Evolutionary conservation across 2,329 filamentous ascomycete species (phyloP).

Genomic region (Talaromyces sp.): DNA sequence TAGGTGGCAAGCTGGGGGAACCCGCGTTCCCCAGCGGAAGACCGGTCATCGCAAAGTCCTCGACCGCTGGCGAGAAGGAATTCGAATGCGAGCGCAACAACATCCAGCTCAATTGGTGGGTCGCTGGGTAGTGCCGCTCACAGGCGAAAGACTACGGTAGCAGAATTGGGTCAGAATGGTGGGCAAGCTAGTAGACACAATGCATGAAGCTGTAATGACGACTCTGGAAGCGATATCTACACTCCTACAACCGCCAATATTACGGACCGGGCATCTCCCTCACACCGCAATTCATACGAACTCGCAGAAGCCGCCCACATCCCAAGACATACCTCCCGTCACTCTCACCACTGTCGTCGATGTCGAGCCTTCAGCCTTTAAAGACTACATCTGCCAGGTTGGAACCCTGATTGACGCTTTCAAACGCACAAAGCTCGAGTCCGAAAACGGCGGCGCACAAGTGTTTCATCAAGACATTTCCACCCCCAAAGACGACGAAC

Average conservation of each 20-base stretch:
- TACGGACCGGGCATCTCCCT: slow-evolving; percentile 78
- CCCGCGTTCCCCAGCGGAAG: no score
- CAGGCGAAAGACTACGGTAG: slow-evolving; percentile 42
- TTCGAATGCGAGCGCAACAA: background rate
- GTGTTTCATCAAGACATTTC: slow-evolving; percentile 35
- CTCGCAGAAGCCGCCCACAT: slow-evolving; percentile 75
- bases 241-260: slow-evolving; percentile 81
- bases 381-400: slow-evolving; percentile 78
- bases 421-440: slow-evolving; percentile 73
- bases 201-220: slow-evolving; percentile 18
- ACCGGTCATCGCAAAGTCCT: no score
- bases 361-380: slow-evolving; percentile 75
- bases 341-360: slow-evolving; percentile 82
- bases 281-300: slow-evolving; percentile 67
- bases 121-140: background rate
- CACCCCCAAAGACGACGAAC: slow-evolving; percentile 46
- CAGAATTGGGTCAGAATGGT: slow-evolving; percentile 80
- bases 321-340: slow-evolving; percentile 91
- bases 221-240: slow-evolving; percentile 72
- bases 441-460: slow-evolving; percentile 55
- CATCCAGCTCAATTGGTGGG: background rate
- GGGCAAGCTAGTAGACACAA: slow-evolving; percentile 2
- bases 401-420: slow-evolving; percentile 85
- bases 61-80: background rate
- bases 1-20: no score